These are phyloP conservation scores for Plasmodium knowlesi DNA, from an alignment of 169 alveolate species.

Conservation along the genomic window DNA sequence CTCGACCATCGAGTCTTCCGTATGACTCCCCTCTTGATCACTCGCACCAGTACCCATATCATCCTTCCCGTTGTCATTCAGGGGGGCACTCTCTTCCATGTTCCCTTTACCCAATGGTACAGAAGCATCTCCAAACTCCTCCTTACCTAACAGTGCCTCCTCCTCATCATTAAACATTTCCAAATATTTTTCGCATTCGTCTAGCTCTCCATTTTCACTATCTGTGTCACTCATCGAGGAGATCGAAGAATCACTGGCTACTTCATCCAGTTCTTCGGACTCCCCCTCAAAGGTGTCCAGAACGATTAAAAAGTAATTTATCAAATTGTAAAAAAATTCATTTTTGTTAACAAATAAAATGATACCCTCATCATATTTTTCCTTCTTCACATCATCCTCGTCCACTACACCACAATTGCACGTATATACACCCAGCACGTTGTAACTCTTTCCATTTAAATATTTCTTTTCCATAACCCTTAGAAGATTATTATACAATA, in stretches of 20 bases:
- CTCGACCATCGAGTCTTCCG: neutral
- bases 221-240: constrained; percentile 34
- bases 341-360: constrained; percentile 58
- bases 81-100: neutral
- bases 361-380: constrained; percentile 24
- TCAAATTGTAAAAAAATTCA: constrained; percentile 60
- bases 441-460: constrained; percentile 27
- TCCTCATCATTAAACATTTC: constrained; percentile 1
- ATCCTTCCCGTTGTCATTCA: neutral
- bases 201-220: constrained; percentile 2
- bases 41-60: neutral
- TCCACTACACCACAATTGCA: constrained; percentile 3
- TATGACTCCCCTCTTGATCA: neutral
- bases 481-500: constrained; percentile 28
- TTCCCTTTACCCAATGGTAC: neutral
- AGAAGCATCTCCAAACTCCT: neutral
- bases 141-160: neutral
- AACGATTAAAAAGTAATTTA: constrained; percentile 71
- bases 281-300: constrained; percentile 28
- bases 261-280: neutral
- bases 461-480: constrained; percentile 52
- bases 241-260: neutral
- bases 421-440: constrained; percentile 17
- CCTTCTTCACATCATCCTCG: neutral
- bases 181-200: constrained; percentile 12